These are phyloP conservation scores for Xylaria sp. DNA, from an alignment of 2,329 filamentous ascomycete genomes.

Conservation along the genomic window DNA sequence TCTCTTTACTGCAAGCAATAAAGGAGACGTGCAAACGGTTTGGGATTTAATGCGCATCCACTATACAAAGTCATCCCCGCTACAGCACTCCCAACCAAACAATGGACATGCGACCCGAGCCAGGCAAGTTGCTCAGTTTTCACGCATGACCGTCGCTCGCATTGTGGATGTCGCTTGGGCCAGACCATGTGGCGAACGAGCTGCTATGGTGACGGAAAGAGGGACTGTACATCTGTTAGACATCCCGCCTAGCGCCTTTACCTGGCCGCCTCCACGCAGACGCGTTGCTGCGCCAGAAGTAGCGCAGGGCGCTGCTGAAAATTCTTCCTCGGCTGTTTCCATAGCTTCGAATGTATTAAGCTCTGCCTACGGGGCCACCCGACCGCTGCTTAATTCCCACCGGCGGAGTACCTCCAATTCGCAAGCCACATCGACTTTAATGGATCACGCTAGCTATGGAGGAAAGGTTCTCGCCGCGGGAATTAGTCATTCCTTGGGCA, in stretches of 20 bases:
- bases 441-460: conserved; percentile 74
- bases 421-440: conserved; percentile 59
- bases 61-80: conserved; percentile 69
- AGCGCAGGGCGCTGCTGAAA: conserved; percentile 61
- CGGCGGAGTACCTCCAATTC: conserved; percentile 62
- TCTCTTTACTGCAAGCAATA: conserved; percentile 82
- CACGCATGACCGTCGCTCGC: conserved; percentile 89
- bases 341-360: conserved; percentile 77
- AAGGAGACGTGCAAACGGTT: conserved; percentile 84
- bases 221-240: conserved; percentile 96
- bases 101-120: conserved; percentile 68
- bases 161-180: conserved; percentile 94
- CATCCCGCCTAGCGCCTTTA: conserved; percentile 82
- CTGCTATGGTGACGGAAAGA: conserved; percentile 91
- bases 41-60: conserved; percentile 81
- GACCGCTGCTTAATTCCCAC: conserved; percentile 67
- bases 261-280: conserved; percentile 82
- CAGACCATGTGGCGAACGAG: conserved; percentile 79
- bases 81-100: conserved; percentile 64
- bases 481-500: conserved; percentile 78
- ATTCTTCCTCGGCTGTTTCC: conserved; percentile 67
- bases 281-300: conserved; percentile 58
- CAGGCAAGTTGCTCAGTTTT: conserved; percentile 87
- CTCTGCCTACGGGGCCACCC: conserved; percentile 75
- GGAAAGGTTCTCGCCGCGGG: conserved; percentile 78